Conservation (phyloP, 768 basidiomycete species). For the Naganishia vaughanmartiniae region DNA sequence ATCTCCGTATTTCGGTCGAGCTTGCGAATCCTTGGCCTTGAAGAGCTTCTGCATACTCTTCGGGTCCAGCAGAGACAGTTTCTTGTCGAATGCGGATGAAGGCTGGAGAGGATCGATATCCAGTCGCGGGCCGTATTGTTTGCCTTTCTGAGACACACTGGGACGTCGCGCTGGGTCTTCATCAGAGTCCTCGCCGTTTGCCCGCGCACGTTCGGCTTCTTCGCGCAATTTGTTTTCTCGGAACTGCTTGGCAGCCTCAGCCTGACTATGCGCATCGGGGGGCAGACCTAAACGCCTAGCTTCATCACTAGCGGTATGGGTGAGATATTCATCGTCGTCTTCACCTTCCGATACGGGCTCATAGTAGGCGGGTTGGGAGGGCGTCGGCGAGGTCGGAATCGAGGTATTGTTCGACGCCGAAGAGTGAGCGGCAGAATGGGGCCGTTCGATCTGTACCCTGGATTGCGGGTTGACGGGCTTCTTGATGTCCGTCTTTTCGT, state of each 20-base stretch:
- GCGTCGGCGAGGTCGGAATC: conserved; percentile 55
- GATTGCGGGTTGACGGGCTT: conserved; percentile 82
- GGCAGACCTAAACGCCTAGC: conserved; percentile 74
- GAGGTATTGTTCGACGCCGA: conserved; percentile 50
- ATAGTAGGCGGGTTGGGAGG: conserved; percentile 57
- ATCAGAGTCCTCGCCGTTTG: conserved; percentile 29
- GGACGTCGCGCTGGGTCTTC: conserved; percentile 8
- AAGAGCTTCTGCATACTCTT: conserved; percentile 58
- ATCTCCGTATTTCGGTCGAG: conserved; percentile 34
- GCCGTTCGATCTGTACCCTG: conserved; percentile 61
- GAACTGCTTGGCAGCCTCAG: conserved; percentile 79
- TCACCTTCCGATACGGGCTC: conserved; percentile 96
- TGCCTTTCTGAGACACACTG: conserved; percentile 18
- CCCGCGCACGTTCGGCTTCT: conserved; percentile 52
- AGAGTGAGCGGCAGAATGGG: conserved; percentile 52
- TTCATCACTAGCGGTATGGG: conserved; percentile 74
- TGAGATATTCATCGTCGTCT: conserved; percentile 66
- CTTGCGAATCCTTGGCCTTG: conserved; percentile 44
- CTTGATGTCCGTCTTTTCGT: conserved; percentile 85
- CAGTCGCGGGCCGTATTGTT: conserved; percentile 42
- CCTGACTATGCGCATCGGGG: conserved; percentile 58
- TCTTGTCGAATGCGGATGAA: conserved; percentile 78
- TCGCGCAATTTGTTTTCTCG: conserved; percentile 69
- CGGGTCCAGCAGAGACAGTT: conserved; percentile 60
- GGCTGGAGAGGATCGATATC: conserved; percentile 80